Evolutionary conservation across 768 basidiomycete species (phyloP).

Genomic region (Boletus subparvulus): DNA sequence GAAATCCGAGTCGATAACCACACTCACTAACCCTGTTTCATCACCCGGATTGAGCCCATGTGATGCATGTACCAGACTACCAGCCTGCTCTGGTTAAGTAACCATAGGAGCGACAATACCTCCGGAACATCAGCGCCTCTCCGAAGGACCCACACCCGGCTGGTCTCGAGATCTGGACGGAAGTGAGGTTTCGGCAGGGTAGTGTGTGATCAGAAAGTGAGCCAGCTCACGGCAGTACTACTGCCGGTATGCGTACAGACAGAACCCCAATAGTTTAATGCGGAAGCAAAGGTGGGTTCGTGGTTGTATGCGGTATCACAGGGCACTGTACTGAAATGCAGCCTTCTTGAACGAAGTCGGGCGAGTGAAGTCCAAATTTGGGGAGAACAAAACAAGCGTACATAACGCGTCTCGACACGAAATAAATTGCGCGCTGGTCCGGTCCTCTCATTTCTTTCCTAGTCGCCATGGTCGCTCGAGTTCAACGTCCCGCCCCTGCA

Average conservation of each 20-base stretch:
- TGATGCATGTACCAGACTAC: neutral
- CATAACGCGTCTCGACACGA: conserved; percentile 30
- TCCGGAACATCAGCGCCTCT: neutral
- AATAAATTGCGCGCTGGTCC: conserved; percentile 14
- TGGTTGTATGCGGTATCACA: neutral
- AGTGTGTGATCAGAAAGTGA: too few relatives aligned
- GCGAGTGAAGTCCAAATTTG: neutral
- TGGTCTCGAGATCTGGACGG: neutral
- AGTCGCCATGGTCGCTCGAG: conserved; percentile 43
- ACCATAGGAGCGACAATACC: neutral
- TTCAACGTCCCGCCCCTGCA: conserved; percentile 85
- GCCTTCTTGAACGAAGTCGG: too few relatives aligned
- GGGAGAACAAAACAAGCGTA: conserved; percentile 22
- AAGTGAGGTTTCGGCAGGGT: neutral
- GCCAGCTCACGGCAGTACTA: too few relatives aligned
- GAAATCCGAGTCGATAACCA: too few relatives aligned
- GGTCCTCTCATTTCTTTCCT: neutral
- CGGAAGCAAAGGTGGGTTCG: neutral
- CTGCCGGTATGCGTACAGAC: too few relatives aligned
- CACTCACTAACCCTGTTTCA: neutral
- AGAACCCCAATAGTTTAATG: neutral
- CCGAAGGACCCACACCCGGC: neutral
- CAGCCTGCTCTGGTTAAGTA: too few relatives aligned
- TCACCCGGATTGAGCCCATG: neutral
- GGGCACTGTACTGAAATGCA: too few relatives aligned